These are phyloP conservation scores for Salvia hispanica DNA, from an alignment of 257 asterid species.

Conservation along the genomic window DNA sequence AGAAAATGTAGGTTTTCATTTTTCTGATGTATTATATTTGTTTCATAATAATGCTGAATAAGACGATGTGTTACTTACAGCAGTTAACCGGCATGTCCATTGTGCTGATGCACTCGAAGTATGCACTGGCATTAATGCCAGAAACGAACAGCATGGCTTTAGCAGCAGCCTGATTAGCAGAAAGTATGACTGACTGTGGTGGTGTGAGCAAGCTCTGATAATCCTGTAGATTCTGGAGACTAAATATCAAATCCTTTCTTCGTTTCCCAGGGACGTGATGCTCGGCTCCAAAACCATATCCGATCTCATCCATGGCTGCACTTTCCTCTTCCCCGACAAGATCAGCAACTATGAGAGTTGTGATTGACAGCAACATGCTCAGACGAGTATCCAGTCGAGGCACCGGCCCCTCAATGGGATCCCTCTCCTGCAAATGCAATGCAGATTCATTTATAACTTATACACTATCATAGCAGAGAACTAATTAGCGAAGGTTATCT, in stretches of 20 bases:
- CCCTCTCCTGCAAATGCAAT: constrained; percentile 69
- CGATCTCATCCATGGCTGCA: constrained; percentile 40
- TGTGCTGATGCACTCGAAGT: constrained; percentile 70
- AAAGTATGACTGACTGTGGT: constrained; percentile 67
- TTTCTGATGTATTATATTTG: not conserved
- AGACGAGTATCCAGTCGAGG: constrained; percentile 93
- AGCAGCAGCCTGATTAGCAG: constrained; percentile 92
- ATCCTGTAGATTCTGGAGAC: constrained; percentile 73
- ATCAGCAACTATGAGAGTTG: constrained; percentile 86
- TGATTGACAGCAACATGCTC: constrained; percentile 81
- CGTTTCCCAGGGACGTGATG: constrained; percentile 49
- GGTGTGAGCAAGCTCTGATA: constrained; percentile 82
- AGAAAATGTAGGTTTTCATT: not conserved
- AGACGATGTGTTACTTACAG: constrained; percentile 53
- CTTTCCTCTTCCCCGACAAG: constrained; percentile 89
- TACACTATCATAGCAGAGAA: not conserved
- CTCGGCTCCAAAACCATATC: constrained; percentile 37
- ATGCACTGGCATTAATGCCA: constrained; percentile 52
- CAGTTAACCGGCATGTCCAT: constrained; percentile 71
- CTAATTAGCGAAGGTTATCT: constrained; percentile 1
- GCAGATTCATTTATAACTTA: constrained; percentile 11
- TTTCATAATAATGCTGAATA: not conserved
- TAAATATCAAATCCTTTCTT: constrained; percentile 62
- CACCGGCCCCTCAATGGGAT: constrained; percentile 97
- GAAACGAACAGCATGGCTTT: constrained; percentile 83